Percentiles rank a stretch among this genome's conserved stretches.
Evolutionary conservation across 2,329 filamentous ascomycete species (phyloP).

Genomic region (Paramyrothecium roridum): DNA sequence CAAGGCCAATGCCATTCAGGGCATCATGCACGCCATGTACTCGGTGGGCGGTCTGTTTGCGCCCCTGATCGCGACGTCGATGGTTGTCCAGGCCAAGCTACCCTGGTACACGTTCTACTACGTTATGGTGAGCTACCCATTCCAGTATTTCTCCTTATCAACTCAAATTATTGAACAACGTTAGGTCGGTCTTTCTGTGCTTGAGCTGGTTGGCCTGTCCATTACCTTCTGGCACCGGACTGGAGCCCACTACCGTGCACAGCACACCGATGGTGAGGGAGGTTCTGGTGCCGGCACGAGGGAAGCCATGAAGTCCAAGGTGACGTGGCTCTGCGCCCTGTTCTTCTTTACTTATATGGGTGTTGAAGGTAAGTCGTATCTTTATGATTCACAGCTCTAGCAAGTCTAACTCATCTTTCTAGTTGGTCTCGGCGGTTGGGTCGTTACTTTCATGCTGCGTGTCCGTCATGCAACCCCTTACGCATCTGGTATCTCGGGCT

Average conservation of each 20-base stretch:
- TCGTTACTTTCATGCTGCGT: slow-evolving; percentile 75
- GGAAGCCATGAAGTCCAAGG: slow-evolving; percentile 38
- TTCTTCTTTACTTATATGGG: slow-evolving; percentile 75
- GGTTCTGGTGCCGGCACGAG: slow-evolving; percentile 27
- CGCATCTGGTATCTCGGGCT: slow-evolving; percentile 67
- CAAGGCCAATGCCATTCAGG: slow-evolving; percentile 64
- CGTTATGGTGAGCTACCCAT: slow-evolving; percentile 55
- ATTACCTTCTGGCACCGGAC: slow-evolving; percentile 59
- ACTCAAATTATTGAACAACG: not conserved
- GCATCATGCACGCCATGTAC: slow-evolving; percentile 64
- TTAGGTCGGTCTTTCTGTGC: slow-evolving; percentile 40
- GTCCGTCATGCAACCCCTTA: slow-evolving; percentile 64
- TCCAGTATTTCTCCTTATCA: slow-evolving; percentile 5
- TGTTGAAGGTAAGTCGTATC: slow-evolving; percentile 47
- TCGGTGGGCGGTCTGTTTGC: slow-evolving; percentile 62
- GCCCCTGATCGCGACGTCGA: slow-evolving; percentile 62
- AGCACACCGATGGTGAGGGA: slow-evolving; percentile 24
- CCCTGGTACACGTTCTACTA: slow-evolving; percentile 71
- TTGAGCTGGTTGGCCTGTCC: slow-evolving; percentile 53
- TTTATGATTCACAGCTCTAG: not conserved
- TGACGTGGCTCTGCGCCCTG: slow-evolving; percentile 64
- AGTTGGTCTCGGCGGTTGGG: slow-evolving; percentile 72
- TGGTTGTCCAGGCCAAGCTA: slow-evolving; percentile 57
- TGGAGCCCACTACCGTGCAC: slow-evolving; percentile 47
- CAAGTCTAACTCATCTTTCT: slow-evolving; percentile 4